Percentiles rank a stretch among this genome's conserved stretches.
Evolutionary conservation across 495 filamentous ascomycete genomes (phyloP).

Genomic region (Neurospora terricola): DNA sequence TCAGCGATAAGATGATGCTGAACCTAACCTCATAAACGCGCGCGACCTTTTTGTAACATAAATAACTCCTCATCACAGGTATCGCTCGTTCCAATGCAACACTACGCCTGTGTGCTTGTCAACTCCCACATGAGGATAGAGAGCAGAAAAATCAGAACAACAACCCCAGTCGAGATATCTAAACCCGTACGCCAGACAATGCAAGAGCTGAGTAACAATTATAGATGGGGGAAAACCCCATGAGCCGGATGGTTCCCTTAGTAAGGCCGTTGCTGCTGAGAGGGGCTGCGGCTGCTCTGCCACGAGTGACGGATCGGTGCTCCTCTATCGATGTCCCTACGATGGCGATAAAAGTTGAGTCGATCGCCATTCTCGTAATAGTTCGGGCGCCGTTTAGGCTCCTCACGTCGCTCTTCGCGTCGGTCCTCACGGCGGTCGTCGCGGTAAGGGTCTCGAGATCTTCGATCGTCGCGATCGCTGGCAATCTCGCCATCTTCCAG

Average conservation of each 20-base stretch:
- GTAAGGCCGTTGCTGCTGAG: slow-evolving; percentile 21
- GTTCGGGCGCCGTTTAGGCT: slow-evolving; percentile 17
- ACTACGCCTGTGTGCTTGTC: neutral
- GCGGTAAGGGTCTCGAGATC: slow-evolving; percentile 27
- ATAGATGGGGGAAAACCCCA: neutral
- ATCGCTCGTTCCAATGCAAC: neutral
- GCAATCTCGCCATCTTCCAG: slow-evolving; percentile 27
- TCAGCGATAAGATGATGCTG: neutral
- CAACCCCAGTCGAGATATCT: neutral
- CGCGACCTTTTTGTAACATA: neutral
- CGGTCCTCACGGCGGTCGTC: slow-evolving; percentile 21
- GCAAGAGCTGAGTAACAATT: slow-evolving; percentile 18
- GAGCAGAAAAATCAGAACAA: neutral
- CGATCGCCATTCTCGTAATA: slow-evolving; percentile 26
- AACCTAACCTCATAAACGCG: neutral
- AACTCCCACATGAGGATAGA: neutral
- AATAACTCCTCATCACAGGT: neutral
- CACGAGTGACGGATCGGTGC: slow-evolving; percentile 19
- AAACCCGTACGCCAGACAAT: slow-evolving; percentile 7
- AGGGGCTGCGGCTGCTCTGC: slow-evolving; percentile 21
- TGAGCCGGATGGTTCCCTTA: neutral
- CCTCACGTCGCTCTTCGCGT: slow-evolving; percentile 23
- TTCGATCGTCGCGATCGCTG: slow-evolving; percentile 25
- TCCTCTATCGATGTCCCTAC: slow-evolving; percentile 16
- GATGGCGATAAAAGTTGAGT: slow-evolving; percentile 25